A percentile compares a stretch with the other conserved stretches of the same genome.
These are phyloP conservation scores for Suhomyces prunicola DNA, from an alignment of 805 yeast species.

Conservation along the genomic window DNA sequence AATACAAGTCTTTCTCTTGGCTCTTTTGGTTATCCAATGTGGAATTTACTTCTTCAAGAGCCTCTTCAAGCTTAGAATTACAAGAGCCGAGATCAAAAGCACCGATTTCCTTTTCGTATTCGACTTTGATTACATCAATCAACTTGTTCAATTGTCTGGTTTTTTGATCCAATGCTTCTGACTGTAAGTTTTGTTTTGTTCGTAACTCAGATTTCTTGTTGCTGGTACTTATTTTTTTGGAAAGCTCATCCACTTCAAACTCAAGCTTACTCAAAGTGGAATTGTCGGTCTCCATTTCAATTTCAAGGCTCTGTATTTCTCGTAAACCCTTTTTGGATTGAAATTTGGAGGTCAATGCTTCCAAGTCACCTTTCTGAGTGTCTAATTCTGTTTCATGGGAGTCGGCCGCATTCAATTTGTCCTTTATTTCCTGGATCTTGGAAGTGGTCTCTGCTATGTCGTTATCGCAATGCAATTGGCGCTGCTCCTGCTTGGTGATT, in stretches of 20 bases:
- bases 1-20: neutral
- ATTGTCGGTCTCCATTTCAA: slow-evolving; percentile 37
- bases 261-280: slow-evolving; percentile 29
- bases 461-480: slow-evolving; percentile 34
- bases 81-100: slow-evolving; percentile 13
- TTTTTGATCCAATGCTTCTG: slow-evolving; percentile 36
- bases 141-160: slow-evolving; percentile 26
- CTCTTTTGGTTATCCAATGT: neutral
- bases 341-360: slow-evolving; percentile 34
- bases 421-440: slow-evolving; percentile 37
- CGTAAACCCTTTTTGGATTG: slow-evolving; percentile 17
- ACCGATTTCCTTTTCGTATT: slow-evolving; percentile 18
- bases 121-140: slow-evolving; percentile 16
- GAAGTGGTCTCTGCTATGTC: slow-evolving; percentile 37
- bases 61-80: slow-evolving; percentile 9
- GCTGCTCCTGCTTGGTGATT: slow-evolving; percentile 42
- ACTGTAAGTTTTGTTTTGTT: slow-evolving; percentile 49
- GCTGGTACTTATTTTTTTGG: slow-evolving; percentile 46
- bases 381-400: slow-evolving; percentile 48
- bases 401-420: slow-evolving; percentile 34
- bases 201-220: slow-evolving; percentile 58
- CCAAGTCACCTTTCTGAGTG: slow-evolving; percentile 42
- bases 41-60: neutral
- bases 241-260: slow-evolving; percentile 47
- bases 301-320: slow-evolving; percentile 25